Base-by-base conservation (phyloP, 1,284 basidiomycete genomes). In the Austroboletus novae-zelandiae region DNA sequence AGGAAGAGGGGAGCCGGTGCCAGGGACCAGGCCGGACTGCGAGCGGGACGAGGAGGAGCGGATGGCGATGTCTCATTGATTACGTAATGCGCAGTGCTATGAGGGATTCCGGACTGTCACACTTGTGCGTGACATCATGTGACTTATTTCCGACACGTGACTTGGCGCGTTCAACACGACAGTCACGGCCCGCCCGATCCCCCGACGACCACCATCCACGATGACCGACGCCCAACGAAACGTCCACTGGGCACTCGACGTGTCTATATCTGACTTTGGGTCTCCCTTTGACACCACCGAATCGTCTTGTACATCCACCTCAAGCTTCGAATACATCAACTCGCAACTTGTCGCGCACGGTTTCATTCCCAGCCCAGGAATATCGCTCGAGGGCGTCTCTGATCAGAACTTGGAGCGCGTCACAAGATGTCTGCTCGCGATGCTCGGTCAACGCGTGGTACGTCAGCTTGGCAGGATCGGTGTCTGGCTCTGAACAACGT, bases 391-490 rank as follows among this genome's bases (percentile, higher is more conserved):
- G 0, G 73, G 74, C 9, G 61, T 70, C 14, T 68, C 70, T n/a
- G 76, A 76, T 41, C 69, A 75, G 15, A 80, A 88, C 39, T 74
- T 79, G n/a, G 83, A 86, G n/a, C 74, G 74, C 36, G 73, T 88
- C 13, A 77, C 87, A 2, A 88, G 86, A 61, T 92, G 91, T 65
- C 61, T 95, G 29, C 74, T 90, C n/a, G 79, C 81, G 14, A 78
- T 95, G 74, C 72, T 95, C 30, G 78, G 86, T 48, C 86, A 93
- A 61, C 75, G 89, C 58, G 74, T 91, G 58, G 92, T 94, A 64
- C 57, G 88, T 81, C 5, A 4, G 30, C 35, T 31, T 15, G 8
- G 14, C 30, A 40, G 25, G 34, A 40, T 50, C 30, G 25, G 14
- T 31, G 32, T 35, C 25, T 25, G 5, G 27, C 20, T 43, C 55